A percentile compares a stretch with the other conserved stretches of the same genome.
These are phyloP conservation scores for Vachellia collinsii DNA, from an alignment of 306 rosid species.

Conservation along the genomic window DNA sequence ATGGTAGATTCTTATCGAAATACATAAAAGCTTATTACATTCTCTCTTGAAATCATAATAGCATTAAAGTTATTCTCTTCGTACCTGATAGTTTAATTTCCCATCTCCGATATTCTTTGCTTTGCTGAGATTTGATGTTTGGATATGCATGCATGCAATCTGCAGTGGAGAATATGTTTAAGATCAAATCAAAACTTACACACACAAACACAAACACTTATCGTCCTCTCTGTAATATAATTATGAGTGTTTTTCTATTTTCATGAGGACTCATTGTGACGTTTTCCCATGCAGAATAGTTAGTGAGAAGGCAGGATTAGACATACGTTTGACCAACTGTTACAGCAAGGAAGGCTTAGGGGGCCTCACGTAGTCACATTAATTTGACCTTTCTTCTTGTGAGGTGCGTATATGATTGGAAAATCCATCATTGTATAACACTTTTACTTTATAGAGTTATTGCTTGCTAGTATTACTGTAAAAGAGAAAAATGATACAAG, in stretches of 20 bases:
- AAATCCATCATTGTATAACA: constrained; percentile 40
- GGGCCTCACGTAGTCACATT: constrained; percentile 51
- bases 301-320: constrained; percentile 32
- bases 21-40: constrained; percentile 26
- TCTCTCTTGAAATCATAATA: constrained; percentile 35
- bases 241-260: not conserved
- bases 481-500: constrained; percentile 26
- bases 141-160: constrained; percentile 21
- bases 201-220: not conserved
- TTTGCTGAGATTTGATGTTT: constrained; percentile 5
- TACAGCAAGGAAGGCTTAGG: constrained; percentile 41
- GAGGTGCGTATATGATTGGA: constrained; percentile 39
- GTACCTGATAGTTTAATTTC: not conserved
- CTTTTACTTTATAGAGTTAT: constrained; percentile 38
- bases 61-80: constrained; percentile 10
- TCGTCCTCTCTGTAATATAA: not conserved
- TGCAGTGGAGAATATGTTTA: not conserved
- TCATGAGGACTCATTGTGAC: constrained; percentile 13
- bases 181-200: not conserved
- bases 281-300: constrained; percentile 45
- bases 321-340: constrained; percentile 48
- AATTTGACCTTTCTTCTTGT: constrained; percentile 46
- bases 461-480: constrained; percentile 24
- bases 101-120: not conserved
- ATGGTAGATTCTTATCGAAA: constrained; percentile 38